A percentile compares a stretch with the other conserved stretches of the same genome.
phyloP scores from a whole-genome alignment of 306 rosid species.

The Pyrus betulifolia region DNA sequence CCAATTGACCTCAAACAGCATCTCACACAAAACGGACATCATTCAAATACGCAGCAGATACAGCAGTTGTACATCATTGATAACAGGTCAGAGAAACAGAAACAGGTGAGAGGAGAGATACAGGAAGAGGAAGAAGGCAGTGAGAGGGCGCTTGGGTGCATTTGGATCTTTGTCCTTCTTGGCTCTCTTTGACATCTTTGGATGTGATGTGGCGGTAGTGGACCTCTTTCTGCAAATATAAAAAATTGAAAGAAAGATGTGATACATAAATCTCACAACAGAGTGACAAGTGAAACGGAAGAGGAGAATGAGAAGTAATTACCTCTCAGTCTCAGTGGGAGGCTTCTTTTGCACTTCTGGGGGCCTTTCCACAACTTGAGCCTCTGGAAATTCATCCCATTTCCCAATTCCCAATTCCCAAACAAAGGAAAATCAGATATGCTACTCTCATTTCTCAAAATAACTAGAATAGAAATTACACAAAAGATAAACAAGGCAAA shows the following conservation, averaged over 20 bases:
- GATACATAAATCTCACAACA: background rate
- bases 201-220: constrained; percentile 32
- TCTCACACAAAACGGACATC: background rate
- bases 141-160: constrained; percentile 73
- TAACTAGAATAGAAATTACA: no score
- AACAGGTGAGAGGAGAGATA: background rate
- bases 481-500: no score
- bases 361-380: constrained; percentile 64
- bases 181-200: constrained; percentile 43
- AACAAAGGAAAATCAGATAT: background rate
- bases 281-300: background rate
- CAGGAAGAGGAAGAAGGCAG: constrained; percentile 80
- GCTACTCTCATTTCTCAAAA: no score
- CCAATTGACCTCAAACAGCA: background rate
- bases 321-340: constrained; percentile 45
- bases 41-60: background rate
- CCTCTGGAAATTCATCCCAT: constrained; percentile 23
- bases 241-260: background rate
- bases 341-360: constrained; percentile 34
- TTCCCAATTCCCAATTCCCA: background rate
- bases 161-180: constrained; percentile 60
- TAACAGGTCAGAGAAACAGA: no score
- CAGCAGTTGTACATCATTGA: background rate
- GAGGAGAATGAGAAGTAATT: background rate
- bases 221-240: constrained; percentile 46